Percentiles rank a stretch among this genome's conserved stretches.
Evolutionary conservation across 1,284 basidiomycete species (phyloP).

Genomic region (Pseudozyma pruni): DNA sequence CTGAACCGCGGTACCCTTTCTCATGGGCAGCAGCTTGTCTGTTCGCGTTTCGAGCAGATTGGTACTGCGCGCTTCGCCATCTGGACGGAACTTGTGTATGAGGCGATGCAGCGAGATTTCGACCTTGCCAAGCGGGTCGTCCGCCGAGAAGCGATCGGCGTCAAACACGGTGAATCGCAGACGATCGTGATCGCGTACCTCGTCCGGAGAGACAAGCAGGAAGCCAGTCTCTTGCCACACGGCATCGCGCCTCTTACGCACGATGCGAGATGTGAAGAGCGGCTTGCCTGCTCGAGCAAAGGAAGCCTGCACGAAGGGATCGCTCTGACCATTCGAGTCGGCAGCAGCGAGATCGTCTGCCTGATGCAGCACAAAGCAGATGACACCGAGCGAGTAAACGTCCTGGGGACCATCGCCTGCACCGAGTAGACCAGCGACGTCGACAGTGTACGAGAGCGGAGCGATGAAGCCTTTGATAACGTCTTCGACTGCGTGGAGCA

Average conservation of each 20-base stretch:
- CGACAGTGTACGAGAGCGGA: slow-evolving; percentile 59
- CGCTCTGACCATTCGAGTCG: slow-evolving; percentile 57
- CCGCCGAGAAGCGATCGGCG: slow-evolving; percentile 64
- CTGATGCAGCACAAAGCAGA: slow-evolving; percentile 57
- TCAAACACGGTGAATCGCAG: slow-evolving; percentile 59
- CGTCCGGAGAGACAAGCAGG: slow-evolving; percentile 57
- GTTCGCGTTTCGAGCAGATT: slow-evolving; percentile 53
- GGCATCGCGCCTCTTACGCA: slow-evolving; percentile 49
- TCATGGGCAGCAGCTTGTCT: slow-evolving; percentile 52
- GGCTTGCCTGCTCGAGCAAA: slow-evolving; percentile 60
- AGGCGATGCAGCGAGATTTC: slow-evolving; percentile 56
- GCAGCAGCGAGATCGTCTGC: slow-evolving; percentile 57
- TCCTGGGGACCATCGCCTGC: slow-evolving; percentile 58
- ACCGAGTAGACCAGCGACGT: slow-evolving; percentile 55
- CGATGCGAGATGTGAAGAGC: slow-evolving; percentile 55
- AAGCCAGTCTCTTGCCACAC: slow-evolving; percentile 61
- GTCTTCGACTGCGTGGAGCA: slow-evolving; percentile 54
- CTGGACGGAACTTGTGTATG: slow-evolving; percentile 38
- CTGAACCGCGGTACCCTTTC: slow-evolving; percentile 42
- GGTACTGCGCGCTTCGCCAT: slow-evolving; percentile 22
- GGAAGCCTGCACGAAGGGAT: slow-evolving; percentile 59
- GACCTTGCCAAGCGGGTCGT: slow-evolving; percentile 63
- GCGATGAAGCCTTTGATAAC: slow-evolving; percentile 61
- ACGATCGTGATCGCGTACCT: slow-evolving; percentile 57
- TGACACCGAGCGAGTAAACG: slow-evolving; percentile 56